Evolutionary conservation across 176 grass and related monocot genomes (phyloP).

Genomic region (Puccinellia tenuiflora): DNA sequence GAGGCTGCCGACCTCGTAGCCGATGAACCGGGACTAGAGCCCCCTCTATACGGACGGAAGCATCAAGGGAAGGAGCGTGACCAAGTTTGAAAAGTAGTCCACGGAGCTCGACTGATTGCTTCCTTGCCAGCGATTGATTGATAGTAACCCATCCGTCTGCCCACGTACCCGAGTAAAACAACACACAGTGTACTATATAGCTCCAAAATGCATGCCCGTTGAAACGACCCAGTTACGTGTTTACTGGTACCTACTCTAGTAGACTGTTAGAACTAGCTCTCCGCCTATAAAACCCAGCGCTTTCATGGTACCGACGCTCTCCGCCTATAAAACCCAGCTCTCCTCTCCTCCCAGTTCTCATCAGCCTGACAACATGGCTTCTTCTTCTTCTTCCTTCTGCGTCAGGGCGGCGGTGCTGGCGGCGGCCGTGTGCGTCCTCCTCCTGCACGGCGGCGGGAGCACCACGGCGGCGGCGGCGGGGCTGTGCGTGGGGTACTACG

Average conservation of each 20-base stretch:
- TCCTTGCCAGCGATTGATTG: background rate
- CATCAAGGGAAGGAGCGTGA: background rate
- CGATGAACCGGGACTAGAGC: too few relatives aligned
- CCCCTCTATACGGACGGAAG: background rate
- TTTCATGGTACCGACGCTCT: too few relatives aligned
- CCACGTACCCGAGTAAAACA: background rate
- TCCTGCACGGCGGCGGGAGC: background rate
- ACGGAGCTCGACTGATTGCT: background rate
- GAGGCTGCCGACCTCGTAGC: too few relatives aligned
- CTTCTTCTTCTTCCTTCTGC: background rate
- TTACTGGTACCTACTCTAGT: too few relatives aligned
- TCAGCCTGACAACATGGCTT: background rate
- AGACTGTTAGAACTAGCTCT: too few relatives aligned
- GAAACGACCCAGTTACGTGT: background rate
- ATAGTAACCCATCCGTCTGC: too few relatives aligned
- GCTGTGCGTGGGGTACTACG: conserved; percentile 53
- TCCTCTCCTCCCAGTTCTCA: background rate
- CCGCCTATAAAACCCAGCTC: background rate
- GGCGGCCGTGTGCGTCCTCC: background rate
- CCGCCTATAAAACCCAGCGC: too few relatives aligned
- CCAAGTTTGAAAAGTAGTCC: background rate
- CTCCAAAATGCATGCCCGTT: background rate
- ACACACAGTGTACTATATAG: too few relatives aligned
- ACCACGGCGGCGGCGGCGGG: conserved; percentile 33
- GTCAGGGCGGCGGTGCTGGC: background rate